These are phyloP conservation scores for Salvia hispanica DNA, from an alignment of 257 asterid species.

Conservation along the genomic window DNA sequence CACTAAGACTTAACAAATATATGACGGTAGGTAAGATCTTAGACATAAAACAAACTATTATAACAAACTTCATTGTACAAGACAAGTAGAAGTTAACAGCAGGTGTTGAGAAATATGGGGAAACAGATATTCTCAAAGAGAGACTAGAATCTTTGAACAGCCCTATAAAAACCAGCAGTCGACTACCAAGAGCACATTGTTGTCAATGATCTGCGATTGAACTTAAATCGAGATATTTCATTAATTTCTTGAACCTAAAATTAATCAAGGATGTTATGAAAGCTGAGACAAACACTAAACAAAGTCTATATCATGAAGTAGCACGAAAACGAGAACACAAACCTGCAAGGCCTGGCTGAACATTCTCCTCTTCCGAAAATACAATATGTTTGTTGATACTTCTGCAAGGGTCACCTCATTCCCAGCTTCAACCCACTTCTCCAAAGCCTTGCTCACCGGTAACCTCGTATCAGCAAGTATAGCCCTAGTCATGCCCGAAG, in stretches of 20 bases:
- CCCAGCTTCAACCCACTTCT: constrained; percentile 72
- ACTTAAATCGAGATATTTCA: background rate
- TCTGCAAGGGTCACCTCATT: constrained; percentile 55
- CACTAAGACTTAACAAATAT: background rate
- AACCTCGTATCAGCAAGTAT: constrained; percentile 45
- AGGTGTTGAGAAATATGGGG: too few species aligned
- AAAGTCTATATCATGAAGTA: background rate
- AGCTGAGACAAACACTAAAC: background rate
- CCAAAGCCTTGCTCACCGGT: constrained; percentile 47
- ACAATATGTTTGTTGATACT: constrained; percentile 36
- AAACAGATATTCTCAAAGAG: background rate
- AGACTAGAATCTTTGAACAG: background rate
- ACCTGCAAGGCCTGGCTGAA: constrained; percentile 78
- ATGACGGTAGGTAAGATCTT: background rate
- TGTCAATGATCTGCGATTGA: too few species aligned
- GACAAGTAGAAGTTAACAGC: background rate
- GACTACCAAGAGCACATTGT: constrained; percentile 1
- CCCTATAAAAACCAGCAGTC: background rate
- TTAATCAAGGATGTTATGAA: constrained; percentile 4
- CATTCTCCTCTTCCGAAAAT: constrained; percentile 57
- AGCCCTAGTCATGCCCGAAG: constrained; percentile 50
- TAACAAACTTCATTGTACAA: background rate
- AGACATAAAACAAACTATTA: background rate
- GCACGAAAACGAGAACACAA: constrained; percentile 23
- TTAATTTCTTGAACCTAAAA: background rate